Percentiles rank a stretch among this genome's conserved stretches.
Evolutionary conservation across 2,329 filamentous ascomycete genomes (phyloP).

Genomic region (Plenodomus lindquistii): DNA sequence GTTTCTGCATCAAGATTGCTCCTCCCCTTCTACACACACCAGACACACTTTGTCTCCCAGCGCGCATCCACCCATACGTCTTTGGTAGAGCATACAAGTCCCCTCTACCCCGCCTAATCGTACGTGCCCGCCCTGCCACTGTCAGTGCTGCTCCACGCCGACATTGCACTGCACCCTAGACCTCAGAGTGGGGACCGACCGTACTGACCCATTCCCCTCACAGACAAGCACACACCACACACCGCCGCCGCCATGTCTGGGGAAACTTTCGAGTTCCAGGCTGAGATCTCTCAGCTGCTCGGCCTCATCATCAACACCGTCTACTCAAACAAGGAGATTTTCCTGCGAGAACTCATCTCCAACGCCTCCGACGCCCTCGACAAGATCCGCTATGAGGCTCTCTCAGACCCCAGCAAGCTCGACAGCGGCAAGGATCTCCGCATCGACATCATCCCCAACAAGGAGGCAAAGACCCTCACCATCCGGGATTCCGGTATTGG

Average conservation of each 20-base stretch:
- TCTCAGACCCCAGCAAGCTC: constrained; percentile 96
- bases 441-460: constrained; percentile 98
- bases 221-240: constrained; percentile 18
- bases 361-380: constrained; percentile 98
- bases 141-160: constrained; percentile 25
- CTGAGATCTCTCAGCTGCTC: constrained; percentile 99
- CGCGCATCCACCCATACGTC: constrained; percentile 23
- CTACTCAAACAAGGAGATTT: constrained; percentile 99
- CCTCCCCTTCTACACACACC: constrained; percentile 11
- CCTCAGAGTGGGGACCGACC: constrained; percentile 5
- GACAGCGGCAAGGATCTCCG: constrained; percentile 97
- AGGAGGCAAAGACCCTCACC: constrained; percentile 95
- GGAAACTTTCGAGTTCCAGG: constrained; percentile 99
- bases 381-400: constrained; percentile 99
- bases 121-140: constrained; percentile 1
- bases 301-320: constrained; percentile 99
- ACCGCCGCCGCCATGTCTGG: constrained; percentile 67
- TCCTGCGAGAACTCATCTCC: constrained; percentile 97
- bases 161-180: constrained; percentile 13
- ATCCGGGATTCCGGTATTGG: constrained; percentile 98
- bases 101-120: constrained; percentile 24
- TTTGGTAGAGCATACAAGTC: constrained; percentile 24
- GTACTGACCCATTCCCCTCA: constrained; percentile 9
- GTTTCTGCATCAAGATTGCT: constrained; percentile 32
- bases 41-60: constrained; percentile 27